These are phyloP conservation scores for Ophiostoma pallidulum DNA, from an alignment of 2,329 filamentous ascomycete genomes.

Conservation along the genomic window DNA sequence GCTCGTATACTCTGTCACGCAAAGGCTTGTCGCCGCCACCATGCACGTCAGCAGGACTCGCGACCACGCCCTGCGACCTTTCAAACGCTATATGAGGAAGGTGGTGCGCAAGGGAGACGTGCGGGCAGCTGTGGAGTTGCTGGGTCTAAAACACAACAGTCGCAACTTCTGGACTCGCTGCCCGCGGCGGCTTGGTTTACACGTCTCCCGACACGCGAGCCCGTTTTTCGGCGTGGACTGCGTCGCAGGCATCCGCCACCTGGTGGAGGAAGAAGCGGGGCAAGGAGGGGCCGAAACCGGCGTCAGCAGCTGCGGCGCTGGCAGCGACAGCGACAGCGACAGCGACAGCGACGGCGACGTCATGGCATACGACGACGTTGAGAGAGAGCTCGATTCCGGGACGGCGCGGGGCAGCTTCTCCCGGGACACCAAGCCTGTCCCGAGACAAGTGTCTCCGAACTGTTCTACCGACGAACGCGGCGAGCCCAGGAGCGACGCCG, in stretches of 20 bases:
- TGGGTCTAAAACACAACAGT: constrained; percentile 32
- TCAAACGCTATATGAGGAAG: constrained; percentile 17
- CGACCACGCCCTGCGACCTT: constrained; percentile 30
- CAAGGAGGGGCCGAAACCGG: too few species aligned
- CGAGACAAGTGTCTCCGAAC: neutral
- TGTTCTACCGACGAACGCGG: too few species aligned
- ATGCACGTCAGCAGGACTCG: constrained; percentile 64
- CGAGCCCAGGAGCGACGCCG: too few species aligned
- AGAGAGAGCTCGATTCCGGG: constrained; percentile 1
- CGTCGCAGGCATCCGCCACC: too few species aligned
- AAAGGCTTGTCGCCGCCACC: constrained; percentile 56
- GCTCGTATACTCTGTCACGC: constrained; percentile 57
- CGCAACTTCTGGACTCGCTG: constrained; percentile 37
- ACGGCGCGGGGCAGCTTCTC: neutral
- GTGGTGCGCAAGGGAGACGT: constrained; percentile 38
- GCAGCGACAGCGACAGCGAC: constrained; percentile 3
- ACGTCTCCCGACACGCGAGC: constrained; percentile 30
- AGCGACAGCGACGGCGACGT: constrained; percentile 7
- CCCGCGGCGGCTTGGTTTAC: constrained; percentile 39
- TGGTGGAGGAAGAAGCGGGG: neutral
- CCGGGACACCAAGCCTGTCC: neutral
- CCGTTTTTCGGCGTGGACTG: constrained; percentile 1
- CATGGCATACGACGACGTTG: constrained; percentile 12
- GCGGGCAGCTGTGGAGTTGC: constrained; percentile 37
- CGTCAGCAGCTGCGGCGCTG: too few species aligned